Conservation (phyloP, 2,329 filamentous ascomycete genomes). For the Xylaria sp. region DNA sequence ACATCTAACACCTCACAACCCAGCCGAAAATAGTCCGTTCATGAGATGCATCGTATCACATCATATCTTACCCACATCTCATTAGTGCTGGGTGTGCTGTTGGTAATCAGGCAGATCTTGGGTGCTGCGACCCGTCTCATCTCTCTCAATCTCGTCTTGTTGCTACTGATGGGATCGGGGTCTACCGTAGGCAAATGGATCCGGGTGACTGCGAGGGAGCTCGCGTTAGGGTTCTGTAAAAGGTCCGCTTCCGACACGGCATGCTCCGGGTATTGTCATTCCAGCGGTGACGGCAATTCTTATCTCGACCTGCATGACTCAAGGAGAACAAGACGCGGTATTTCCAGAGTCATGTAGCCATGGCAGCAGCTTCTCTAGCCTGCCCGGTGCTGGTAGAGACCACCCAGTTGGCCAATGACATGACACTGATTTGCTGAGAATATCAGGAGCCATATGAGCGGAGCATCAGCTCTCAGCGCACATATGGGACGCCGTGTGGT, state of each 20-base stretch:
- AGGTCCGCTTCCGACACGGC: neutral
- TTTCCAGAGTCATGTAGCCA: neutral
- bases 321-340: neutral
- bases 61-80: slow-evolving; percentile 8
- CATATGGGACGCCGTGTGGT: neutral
- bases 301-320: neutral
- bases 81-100: neutral
- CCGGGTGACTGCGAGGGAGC: neutral
- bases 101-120: neutral
- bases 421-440: neutral
- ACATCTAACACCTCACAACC: neutral
- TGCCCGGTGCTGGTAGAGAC: neutral
- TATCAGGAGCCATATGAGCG: neutral
- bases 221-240: neutral
- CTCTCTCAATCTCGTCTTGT: neutral
- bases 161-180: neutral
- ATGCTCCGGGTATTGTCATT: neutral
- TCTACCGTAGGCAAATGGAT: slow-evolving; percentile 1
- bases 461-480: neutral
- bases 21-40: neutral
- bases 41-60: neutral
- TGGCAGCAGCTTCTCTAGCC: neutral
- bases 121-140: neutral
- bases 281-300: neutral
- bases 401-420: neutral